Evolutionary conservation across 495 filamentous ascomycete species (phyloP).

Genomic region (Barbatosphaeria neglecta): DNA sequence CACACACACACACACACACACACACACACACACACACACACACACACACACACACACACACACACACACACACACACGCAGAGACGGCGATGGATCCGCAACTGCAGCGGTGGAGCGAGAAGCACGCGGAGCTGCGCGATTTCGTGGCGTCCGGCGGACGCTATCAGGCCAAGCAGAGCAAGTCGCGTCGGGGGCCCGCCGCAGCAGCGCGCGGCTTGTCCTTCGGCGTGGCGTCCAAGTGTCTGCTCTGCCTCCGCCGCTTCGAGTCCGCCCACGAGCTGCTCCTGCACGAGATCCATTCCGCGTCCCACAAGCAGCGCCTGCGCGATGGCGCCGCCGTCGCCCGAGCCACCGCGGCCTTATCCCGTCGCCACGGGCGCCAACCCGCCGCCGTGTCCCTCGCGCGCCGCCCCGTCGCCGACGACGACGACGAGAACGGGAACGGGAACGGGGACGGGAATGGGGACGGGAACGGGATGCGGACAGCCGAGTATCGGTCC

Average conservation of each 20-base stretch:
- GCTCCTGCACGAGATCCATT: slow-evolving; percentile 18
- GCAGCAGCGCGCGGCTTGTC: slow-evolving; percentile 12
- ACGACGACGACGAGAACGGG: too few relatives aligned
- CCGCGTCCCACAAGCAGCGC: slow-evolving; percentile 14
- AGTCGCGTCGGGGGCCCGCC: slow-evolving; percentile 7
- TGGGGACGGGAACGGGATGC: too few relatives aligned
- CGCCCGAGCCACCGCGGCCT: too few relatives aligned
- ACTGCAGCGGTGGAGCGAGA: slow-evolving; percentile 70
- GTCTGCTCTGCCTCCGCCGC: slow-evolving; percentile 20
- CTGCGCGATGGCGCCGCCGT: slow-evolving; percentile 19
- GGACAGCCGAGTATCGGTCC: too few relatives aligned
- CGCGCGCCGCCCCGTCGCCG: too few relatives aligned
- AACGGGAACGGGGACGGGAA: too few relatives aligned
- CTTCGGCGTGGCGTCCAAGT: slow-evolving; percentile 19
- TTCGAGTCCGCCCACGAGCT: slow-evolving; percentile 14
- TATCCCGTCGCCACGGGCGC: too few relatives aligned
- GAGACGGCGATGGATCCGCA: slow-evolving; percentile 46
- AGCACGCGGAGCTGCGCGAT: slow-evolving; percentile 52
- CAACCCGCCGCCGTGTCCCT: too few relatives aligned
- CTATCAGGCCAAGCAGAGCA: slow-evolving; percentile 20
- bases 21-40: too few relatives aligned
- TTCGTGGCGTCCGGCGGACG: slow-evolving; percentile 7
- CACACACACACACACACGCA: too few relatives aligned
- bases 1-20: slow-evolving; percentile 27
- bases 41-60: too few relatives aligned